These are phyloP conservation scores for Debaryomyces tyrocola DNA, from an alignment of 805 yeast species.

Conservation along the genomic window DNA sequence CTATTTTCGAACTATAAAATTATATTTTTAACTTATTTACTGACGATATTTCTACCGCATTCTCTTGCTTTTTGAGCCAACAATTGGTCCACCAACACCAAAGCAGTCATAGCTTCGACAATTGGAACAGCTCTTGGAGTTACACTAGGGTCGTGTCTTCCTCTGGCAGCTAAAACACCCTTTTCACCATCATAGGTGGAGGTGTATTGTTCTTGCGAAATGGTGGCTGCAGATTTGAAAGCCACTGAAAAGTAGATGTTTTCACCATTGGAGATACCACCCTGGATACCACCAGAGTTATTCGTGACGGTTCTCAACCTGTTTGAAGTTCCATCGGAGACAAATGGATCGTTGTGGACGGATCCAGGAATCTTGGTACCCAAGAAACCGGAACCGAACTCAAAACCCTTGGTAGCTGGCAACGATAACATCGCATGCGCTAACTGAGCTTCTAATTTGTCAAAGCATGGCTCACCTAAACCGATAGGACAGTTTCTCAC, in stretches of 20 bases:
- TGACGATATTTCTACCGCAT: constrained; percentile 15
- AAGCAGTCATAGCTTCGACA: constrained; percentile 97
- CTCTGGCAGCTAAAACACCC: constrained; percentile 91
- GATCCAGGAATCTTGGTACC: constrained; percentile 93
- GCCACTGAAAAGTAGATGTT: constrained; percentile 92
- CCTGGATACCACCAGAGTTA: constrained; percentile 96
- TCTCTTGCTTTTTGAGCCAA: constrained; percentile 87
- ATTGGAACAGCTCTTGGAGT: constrained; percentile 98
- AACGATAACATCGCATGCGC: constrained; percentile 98
- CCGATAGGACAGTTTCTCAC: constrained; percentile 92
- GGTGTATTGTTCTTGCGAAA: constrained; percentile 88
- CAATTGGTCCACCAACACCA: constrained; percentile 83
- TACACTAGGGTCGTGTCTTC: constrained; percentile 98
- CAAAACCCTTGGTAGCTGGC: constrained; percentile 98
- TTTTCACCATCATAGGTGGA: constrained; percentile 83
- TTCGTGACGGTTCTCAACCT: constrained; percentile 84
- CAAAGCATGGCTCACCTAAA: constrained; percentile 97
- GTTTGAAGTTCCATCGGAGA: constrained; percentile 55
- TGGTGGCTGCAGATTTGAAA: constrained; percentile 97
- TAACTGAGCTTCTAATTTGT: constrained; percentile 88
- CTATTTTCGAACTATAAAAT: too few species aligned
- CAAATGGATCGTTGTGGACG: constrained; percentile 87
- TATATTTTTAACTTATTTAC: neutral
- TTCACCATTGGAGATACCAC: constrained; percentile 97
- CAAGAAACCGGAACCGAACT: constrained; percentile 92